These are phyloP conservation scores for Apiotrichum siamense DNA, from an alignment of 1,284 basidiomycete genomes.

Conservation along the genomic window DNA sequence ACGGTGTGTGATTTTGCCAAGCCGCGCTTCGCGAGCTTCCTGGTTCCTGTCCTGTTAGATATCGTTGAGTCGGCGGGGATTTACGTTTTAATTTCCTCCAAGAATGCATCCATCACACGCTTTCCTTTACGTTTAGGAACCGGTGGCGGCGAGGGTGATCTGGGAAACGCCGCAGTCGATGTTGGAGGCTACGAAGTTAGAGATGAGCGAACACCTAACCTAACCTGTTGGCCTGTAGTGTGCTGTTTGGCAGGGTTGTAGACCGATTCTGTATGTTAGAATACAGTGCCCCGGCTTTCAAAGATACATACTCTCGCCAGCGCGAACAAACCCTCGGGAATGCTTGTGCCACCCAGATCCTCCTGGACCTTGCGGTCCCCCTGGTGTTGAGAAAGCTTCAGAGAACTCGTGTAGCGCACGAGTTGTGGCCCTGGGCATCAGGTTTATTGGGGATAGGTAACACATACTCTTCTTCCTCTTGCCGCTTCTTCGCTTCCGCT, in stretches of 20 bases:
- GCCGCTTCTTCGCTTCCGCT: constrained; percentile 73
- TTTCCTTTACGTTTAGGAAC: constrained; percentile 73
- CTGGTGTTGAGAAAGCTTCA: constrained; percentile 9
- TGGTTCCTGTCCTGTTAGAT: constrained; percentile 64
- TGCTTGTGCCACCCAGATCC: neutral
- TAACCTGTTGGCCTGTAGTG: neutral
- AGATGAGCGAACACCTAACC: neutral
- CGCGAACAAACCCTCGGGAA: constrained; percentile 61
- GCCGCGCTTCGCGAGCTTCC: constrained; percentile 75
- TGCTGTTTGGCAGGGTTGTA: neutral
- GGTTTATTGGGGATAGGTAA: neutral
- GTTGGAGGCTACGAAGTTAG: neutral
- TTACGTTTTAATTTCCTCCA: constrained; percentile 87
- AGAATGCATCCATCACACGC: constrained; percentile 84
- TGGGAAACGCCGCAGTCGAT: constrained; percentile 57
- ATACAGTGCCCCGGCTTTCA: constrained; percentile 15
- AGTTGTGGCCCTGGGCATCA: neutral
- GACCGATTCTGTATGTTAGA: neutral
- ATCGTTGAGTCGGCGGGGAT: neutral
- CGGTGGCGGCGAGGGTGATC: constrained; percentile 50
- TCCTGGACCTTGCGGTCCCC: constrained; percentile 4
- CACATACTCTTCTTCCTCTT: constrained; percentile 59
- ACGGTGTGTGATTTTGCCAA: constrained; percentile 62
- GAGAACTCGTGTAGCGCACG: constrained; percentile 11
- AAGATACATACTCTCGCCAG: constrained; percentile 46